A percentile compares a stretch with the other conserved stretches of the same genome.
These are phyloP conservation scores for Limnanthes douglasii DNA, from an alignment of 345 rosid genomes.

Conservation along the genomic window DNA sequence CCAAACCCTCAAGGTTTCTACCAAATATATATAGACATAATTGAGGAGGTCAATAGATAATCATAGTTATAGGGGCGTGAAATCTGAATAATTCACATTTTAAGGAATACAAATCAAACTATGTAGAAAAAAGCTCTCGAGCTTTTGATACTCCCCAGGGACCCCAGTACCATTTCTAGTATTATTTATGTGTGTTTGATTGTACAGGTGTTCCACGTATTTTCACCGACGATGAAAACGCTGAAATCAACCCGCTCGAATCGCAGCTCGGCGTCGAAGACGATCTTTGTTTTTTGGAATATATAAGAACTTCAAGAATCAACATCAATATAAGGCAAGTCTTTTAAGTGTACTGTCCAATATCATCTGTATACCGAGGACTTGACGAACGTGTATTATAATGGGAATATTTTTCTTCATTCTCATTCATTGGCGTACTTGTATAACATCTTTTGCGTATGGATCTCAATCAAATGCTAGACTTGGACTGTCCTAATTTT, in stretches of 20 bases:
- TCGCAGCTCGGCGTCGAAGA: slow-evolving; percentile 20
- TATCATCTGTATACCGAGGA: neutral
- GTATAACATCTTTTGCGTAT: too few relatives aligned
- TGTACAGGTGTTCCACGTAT: slow-evolving; percentile 70
- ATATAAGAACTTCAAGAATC: slow-evolving; percentile 66
- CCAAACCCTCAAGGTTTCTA: too few relatives aligned
- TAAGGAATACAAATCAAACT: neutral
- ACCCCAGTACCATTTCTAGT: neutral
- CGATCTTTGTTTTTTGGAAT: slow-evolving; percentile 30
- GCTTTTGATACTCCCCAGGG: neutral
- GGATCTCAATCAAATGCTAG: too few relatives aligned
- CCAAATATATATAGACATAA: too few relatives aligned
- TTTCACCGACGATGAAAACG: slow-evolving; percentile 45
- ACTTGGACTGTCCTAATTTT: too few relatives aligned
- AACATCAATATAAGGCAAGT: slow-evolving; percentile 87
- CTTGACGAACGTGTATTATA: too few relatives aligned
- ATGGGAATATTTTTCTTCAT: too few relatives aligned
- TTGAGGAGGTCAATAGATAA: too few relatives aligned
- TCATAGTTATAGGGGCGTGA: too few relatives aligned
- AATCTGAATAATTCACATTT: neutral
- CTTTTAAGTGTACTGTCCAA: slow-evolving; percentile 15
- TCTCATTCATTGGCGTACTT: too few relatives aligned
- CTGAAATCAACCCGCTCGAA: slow-evolving; percentile 49
- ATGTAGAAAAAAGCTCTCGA: neutral
- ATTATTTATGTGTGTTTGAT: neutral